Evolutionary conservation across 225 moss, liverwort and hornwort genomes (phyloP).

Genomic region (Bryoerythrophyllum caledonicum): DNA sequence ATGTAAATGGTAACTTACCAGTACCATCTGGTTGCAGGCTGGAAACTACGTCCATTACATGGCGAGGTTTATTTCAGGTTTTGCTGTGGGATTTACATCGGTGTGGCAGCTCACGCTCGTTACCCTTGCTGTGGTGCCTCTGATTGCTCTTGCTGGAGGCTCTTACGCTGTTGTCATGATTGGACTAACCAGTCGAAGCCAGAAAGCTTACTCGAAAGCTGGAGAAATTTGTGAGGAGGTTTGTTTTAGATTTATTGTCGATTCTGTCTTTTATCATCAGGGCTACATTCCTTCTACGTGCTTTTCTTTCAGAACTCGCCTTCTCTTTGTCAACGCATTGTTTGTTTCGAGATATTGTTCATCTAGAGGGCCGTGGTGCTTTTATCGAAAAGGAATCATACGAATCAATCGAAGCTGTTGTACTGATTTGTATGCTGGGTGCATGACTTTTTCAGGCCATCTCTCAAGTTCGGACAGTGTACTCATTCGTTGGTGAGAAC

Average conservation of each 20-base stretch:
- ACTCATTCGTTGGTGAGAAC: slow-evolving; percentile 81
- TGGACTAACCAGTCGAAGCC: slow-evolving; percentile 55
- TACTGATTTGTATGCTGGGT: slow-evolving; percentile 2
- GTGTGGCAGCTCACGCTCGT: slow-evolving; percentile 86
- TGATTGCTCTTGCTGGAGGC: slow-evolving; percentile 70
- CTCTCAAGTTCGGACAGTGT: slow-evolving; percentile 77
- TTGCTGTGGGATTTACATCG: slow-evolving; percentile 67
- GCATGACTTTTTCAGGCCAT: slow-evolving; percentile 52
- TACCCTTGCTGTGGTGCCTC: slow-evolving; percentile 72
- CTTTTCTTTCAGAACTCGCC: neutral
- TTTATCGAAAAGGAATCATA: neutral
- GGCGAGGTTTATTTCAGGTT: slow-evolving; percentile 72
- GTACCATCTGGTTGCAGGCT: slow-evolving; percentile 54
- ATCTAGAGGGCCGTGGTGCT: neutral
- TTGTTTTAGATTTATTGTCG: slow-evolving; percentile 12
- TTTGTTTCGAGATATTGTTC: neutral
- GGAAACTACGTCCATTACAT: slow-evolving; percentile 80
- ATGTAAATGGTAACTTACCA: neutral
- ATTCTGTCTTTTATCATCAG: neutral
- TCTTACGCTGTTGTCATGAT: slow-evolving; percentile 63
- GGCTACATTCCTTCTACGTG: neutral
- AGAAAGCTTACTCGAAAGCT: slow-evolving; percentile 61
- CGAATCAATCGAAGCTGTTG: neutral
- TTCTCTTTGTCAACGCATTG: neutral
- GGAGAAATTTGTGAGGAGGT: slow-evolving; percentile 71